Evolutionary conservation across 2,329 filamentous ascomycete species (phyloP), one percentile per base, ranked within the genome.

Genomic region (Neodidymelliopsis sp.): DNA sequence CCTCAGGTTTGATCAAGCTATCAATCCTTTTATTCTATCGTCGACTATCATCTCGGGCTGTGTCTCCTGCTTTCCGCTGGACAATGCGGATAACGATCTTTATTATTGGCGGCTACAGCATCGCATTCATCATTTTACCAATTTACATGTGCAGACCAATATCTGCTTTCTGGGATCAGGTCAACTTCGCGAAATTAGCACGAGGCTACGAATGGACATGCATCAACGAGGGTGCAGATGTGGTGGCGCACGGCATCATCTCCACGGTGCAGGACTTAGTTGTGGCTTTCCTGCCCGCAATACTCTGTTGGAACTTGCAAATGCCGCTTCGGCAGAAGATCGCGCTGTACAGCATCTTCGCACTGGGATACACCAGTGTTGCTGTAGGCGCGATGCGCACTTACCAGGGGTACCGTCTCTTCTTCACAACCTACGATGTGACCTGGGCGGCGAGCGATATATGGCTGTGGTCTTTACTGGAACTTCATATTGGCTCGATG

Each of bases 11-110:
- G 9, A 59, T 67, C 38, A 69, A 67, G 34, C 53, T 66, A 6
- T 65, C 63, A 3, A 62, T 69, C n/a, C 57, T 69, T 4, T 55
- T 62, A 30, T 66, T 65, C 34, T 66, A 61, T 24, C 56, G 60
- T 8, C 56, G 62, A 10, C 39, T 65, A 2, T 54, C 54, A 9
- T 46, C 57, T 2, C 56, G 56, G 12, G 50, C 50, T 1, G 47
- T 62, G 1, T 61, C 60, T 2, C 43, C 30, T 1, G 18, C 41
- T 7, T 65, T 62, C 35, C 51, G 41, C 33, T 59, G 57, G 51
- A 49, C 41, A 6, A 55, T 51, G 19, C 36, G 53, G 19, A 45
- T 58, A 11, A 54, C 35, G 16, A 60, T 62, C 22, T 46, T 22
- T 13, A 45, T 56, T 23, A 59, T 64, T 27, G 48, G 45, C 4